phyloP scores from a whole-genome alignment of 2,329 filamentous ascomycete species.

The Exserohilum turcica region DNA sequence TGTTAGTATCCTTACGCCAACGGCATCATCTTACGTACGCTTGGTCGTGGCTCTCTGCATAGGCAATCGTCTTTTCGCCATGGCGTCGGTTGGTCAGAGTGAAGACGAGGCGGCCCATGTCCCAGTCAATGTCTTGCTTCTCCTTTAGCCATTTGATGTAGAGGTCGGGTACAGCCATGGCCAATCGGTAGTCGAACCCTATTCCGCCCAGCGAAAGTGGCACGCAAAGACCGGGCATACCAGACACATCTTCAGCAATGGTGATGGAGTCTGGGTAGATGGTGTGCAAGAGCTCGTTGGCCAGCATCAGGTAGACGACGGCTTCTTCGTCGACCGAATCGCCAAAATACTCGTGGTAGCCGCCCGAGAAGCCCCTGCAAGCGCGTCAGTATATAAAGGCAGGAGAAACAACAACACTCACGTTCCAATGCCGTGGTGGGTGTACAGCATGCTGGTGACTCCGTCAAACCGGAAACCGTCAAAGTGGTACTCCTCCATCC shows the following conservation, averaged over 20 bases:
- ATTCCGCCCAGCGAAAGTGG: constrained; percentile 84
- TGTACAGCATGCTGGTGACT: constrained; percentile 97
- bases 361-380: constrained; percentile 86
- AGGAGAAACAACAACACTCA: constrained; percentile 57
- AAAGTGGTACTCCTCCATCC: constrained; percentile 98
- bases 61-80: constrained; percentile 97
- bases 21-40: constrained; percentile 66
- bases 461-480: constrained; percentile 98
- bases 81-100: constrained; percentile 91
- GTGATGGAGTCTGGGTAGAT: constrained; percentile 88
- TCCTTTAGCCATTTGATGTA: constrained; percentile 99
- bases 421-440: constrained; percentile 95
- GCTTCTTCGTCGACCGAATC: constrained; percentile 87
- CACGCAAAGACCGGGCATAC: constrained; percentile 96
- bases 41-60: constrained; percentile 96
- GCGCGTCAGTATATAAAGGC: constrained; percentile 23
- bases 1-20: constrained; percentile 19
- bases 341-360: constrained; percentile 98
- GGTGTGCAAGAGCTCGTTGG: constrained; percentile 93
- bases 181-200: constrained; percentile 95
- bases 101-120: constrained; percentile 81
- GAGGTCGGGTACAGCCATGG: constrained; percentile 97
- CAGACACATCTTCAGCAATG: constrained; percentile 95
- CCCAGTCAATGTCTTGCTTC: constrained; percentile 87
- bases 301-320: constrained; percentile 92